Percentiles rank a stretch among this genome's conserved stretches.
Evolutionary conservation across 106 monocot genomes (phyloP).

Genomic region (Cymbidium sinense): DNA sequence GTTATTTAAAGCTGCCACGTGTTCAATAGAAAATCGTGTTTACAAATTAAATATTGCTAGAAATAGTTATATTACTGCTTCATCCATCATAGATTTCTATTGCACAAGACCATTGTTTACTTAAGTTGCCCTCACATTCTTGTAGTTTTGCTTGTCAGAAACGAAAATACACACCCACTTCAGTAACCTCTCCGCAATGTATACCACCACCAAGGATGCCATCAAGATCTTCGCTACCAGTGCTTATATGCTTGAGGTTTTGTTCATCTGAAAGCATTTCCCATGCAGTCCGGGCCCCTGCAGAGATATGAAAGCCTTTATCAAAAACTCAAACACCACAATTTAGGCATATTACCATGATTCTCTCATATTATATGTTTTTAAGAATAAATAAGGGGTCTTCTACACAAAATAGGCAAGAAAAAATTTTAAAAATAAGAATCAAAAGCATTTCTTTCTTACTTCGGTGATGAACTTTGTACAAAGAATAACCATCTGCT

Average conservation of each 20-base stretch:
- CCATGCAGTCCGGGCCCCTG: constrained; percentile 87
- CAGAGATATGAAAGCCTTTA: constrained; percentile 5
- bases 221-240: constrained; percentile 73
- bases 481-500: neutral
- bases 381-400: neutral
- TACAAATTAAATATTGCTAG: neutral
- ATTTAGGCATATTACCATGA: neutral
- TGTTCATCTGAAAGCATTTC: constrained; percentile 89
- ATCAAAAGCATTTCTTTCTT: neutral
- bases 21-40: neutral
- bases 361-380: neutral
- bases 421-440: neutral
- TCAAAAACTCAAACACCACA: neutral
- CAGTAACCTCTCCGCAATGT: constrained; percentile 90
- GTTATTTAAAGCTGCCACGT: neutral
- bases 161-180: constrained; percentile 53
- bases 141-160: neutral
- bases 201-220: constrained; percentile 89
- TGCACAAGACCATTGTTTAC: neutral
- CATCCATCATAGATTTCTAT: neutral
- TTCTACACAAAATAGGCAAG: neutral
- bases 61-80: neutral
- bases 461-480: neutral
- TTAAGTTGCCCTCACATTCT: neutral
- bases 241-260: constrained; percentile 59